Evolutionary conservation across 495 filamentous ascomycete species (phyloP).

Genomic region (Lindgomyces ingoldianus): DNA sequence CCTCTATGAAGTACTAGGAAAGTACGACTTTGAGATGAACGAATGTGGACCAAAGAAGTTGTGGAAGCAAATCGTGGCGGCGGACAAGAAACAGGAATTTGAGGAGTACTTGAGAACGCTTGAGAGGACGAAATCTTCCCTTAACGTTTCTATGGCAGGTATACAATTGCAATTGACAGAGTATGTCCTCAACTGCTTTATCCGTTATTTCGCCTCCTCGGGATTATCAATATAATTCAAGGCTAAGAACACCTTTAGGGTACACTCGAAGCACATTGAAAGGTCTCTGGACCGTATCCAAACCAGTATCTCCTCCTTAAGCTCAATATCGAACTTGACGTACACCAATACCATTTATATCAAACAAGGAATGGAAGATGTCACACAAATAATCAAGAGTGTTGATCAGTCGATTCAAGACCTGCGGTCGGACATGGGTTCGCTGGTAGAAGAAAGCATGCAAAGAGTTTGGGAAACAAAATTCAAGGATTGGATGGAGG

Average conservation of each 20-base stretch:
- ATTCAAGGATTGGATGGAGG: background rate
- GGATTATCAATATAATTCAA: no score
- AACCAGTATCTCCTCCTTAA: background rate
- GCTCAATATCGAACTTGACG: background rate
- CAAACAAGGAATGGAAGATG: background rate
- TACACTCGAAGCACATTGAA: background rate
- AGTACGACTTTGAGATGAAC: background rate
- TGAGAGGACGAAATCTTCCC: slow-evolving; percentile 1
- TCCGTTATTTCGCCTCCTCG: no score
- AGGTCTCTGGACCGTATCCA: background rate
- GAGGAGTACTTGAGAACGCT: slow-evolving; percentile 1
- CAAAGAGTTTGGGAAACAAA: background rate
- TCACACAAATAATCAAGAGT: background rate
- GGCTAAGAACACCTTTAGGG: no score
- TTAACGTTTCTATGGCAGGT: background rate
- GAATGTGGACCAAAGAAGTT: background rate
- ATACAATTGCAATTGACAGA: background rate
- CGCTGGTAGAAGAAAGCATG: slow-evolving; percentile 1
- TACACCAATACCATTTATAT: background rate
- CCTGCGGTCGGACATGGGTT: background rate
- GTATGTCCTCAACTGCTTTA: no score
- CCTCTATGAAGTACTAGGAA: background rate
- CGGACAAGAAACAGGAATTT: slow-evolving; percentile 5
- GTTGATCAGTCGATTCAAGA: slow-evolving; percentile 2
- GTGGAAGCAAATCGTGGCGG: background rate